These are phyloP conservation scores for Lanmaoa rubissima DNA, from an alignment of 768 basidiomycete species.

Conservation along the genomic window DNA sequence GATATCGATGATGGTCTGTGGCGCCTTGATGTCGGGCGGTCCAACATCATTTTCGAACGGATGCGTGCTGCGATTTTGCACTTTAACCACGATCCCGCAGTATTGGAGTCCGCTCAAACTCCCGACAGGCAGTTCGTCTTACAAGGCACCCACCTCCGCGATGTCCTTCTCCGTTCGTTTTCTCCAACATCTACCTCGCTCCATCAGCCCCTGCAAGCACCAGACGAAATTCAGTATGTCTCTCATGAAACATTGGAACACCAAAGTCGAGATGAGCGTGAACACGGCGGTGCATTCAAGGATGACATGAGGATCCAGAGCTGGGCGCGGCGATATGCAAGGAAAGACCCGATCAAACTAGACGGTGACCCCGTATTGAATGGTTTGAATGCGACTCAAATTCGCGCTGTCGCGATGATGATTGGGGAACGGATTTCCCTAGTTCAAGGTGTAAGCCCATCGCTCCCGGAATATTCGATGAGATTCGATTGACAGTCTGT, in stretches of 20 bases:
- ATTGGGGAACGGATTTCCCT: conserved; percentile 74
- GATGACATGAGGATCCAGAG: conserved; percentile 75
- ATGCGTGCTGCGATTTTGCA: conserved; percentile 66
- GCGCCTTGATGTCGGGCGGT: conserved; percentile 70
- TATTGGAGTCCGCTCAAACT: conserved; percentile 35
- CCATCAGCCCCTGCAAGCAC: conserved; percentile 35
- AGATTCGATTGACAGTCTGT: not conserved
- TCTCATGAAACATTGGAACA: conserved; percentile 40
- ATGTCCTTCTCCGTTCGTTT: conserved; percentile 65
- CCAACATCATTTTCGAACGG: conserved; percentile 62
- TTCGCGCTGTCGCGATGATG: conserved; percentile 83
- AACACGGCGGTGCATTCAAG: conserved; percentile 52
- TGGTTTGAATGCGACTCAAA: conserved; percentile 73
- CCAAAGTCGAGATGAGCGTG: conserved; percentile 23
- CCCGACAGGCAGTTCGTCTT: conserved; percentile 51
- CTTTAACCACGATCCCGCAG: conserved; percentile 52
- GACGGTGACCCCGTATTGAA: conserved; percentile 75
- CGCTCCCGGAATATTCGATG: not conserved
- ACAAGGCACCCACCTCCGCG: conserved; percentile 70
- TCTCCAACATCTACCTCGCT: conserved; percentile 26
- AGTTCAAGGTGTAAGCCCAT: conserved; percentile 75
- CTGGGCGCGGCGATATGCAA: conserved; percentile 74
- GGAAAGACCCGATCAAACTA: conserved; percentile 54
- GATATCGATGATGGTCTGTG: conserved; percentile 47
- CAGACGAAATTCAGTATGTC: conserved; percentile 40